Base-by-base conservation (phyloP, 768 basidiomycete genomes). In the Boletus rubroflammeus region DNA sequence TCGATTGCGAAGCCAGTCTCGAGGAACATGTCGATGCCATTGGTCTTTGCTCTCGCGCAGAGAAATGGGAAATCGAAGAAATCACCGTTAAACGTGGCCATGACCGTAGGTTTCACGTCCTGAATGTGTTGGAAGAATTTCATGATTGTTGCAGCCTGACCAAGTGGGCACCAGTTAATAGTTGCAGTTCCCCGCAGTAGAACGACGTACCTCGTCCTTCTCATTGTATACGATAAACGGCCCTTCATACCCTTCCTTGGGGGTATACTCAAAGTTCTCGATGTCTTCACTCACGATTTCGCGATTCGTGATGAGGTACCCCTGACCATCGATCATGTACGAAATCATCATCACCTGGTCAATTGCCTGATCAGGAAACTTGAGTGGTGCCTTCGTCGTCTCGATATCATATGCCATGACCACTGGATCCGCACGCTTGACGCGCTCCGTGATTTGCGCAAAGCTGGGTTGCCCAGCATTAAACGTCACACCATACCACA, bases 311-410 rank as follows among this genome's bases (percentile, higher is more conserved):
- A 99, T 98, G 57, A 99, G 82, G 67, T 90, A 99, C 0, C 97
- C 97, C 70, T 95, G 92, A 0, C 94, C 96, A 67, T 99, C 97
- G 17, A 99, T 78, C 95, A 99, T 98, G 73, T 98, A 99, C 41
- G 97, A 99, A 59, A 99, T 98, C 97, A 99, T 99, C 96, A 99
- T 99, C 63, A 99, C 93, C 68, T 98, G 95, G 75, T 98, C 97
- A 25, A 92, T 86, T 7, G 84, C 82, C 62, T 94, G 88, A 74
- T 98, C 97, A 1, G 97, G 96, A 67, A 98, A 98, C 72, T 98
- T 98, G 63, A 98, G 83, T n/a, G 97, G 96, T n/a, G 92, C 89
- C 74, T 99, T 99, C 2, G 95, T 96, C 17, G 93, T 95, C 72
- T 99, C 97, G 67, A 99, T 99, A 84, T 98, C 97, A 70, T 79